Conservation (phyloP, 345 rosid species). For the Brassica nigra region DNA sequence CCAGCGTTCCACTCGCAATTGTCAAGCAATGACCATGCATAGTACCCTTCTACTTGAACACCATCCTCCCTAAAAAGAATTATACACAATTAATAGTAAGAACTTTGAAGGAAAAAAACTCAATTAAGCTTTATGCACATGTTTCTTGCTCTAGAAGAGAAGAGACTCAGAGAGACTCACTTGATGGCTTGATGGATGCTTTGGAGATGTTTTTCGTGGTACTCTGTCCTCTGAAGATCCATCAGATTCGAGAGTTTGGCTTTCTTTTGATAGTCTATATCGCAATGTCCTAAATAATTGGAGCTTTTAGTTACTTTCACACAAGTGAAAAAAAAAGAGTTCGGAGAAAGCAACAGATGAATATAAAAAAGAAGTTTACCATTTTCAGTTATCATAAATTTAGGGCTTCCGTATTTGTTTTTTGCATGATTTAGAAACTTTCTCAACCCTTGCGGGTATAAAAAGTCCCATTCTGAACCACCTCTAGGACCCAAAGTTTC, state of each 20-base stretch:
- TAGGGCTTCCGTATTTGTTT: conserved; percentile 38
- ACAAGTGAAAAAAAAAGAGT: neutral
- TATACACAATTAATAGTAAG: neutral
- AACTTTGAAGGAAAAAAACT: neutral
- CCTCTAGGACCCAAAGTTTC: conserved; percentile 38
- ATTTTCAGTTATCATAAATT: conserved; percentile 53
- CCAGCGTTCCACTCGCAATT: conserved; percentile 63
- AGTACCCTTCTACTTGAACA: conserved; percentile 54
- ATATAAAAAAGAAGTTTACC: conserved; percentile 28
- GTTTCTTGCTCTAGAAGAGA: neutral
- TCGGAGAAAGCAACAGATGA: neutral
- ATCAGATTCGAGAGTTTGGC: conserved; percentile 30
- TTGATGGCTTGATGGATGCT: conserved; percentile 31
- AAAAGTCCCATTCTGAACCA: conserved; percentile 39
- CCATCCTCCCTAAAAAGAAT: conserved; percentile 42
- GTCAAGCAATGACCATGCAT: conserved; percentile 60
- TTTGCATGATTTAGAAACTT: conserved; percentile 42
- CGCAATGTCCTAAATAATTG: conserved; percentile 21
- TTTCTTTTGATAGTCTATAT: conserved; percentile 16
- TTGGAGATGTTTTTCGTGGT: conserved; percentile 31
- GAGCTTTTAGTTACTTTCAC: neutral
- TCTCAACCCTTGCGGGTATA: conserved; percentile 47
- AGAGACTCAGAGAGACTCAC: conserved; percentile 1
- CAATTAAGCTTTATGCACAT: neutral
- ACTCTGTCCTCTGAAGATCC: conserved; percentile 36